Percentiles rank a stretch among this genome's conserved stretches.
Conservation (phyloP, 2,329 filamentous ascomycete genomes). For the Clonostachys chloroleuca region DNA sequence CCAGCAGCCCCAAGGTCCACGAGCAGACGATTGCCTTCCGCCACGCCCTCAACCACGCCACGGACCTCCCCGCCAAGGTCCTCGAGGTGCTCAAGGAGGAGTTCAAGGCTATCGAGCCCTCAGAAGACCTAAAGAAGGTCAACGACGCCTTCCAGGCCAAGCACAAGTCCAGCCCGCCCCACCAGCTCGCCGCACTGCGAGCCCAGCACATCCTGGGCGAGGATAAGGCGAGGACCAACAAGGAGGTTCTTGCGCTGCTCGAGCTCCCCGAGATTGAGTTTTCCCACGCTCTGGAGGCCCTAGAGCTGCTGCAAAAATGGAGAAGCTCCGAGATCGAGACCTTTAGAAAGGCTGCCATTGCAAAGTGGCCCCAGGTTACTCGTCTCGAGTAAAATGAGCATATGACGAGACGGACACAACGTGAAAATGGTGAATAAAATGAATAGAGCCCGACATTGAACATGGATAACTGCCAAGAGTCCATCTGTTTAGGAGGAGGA, state of each 20-base stretch:
- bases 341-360: constrained; percentile 42
- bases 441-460: background rate
- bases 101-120: constrained; percentile 57
- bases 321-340: constrained; percentile 39
- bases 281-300: constrained; percentile 46
- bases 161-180: constrained; percentile 56
- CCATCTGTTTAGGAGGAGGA: background rate
- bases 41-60: constrained; percentile 51
- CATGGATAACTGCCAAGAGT: background rate
- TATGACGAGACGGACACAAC: constrained; percentile 9
- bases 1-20: constrained; percentile 67
- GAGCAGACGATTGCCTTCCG: constrained; percentile 70
- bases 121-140: constrained; percentile 53
- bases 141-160: constrained; percentile 63
- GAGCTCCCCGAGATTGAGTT: constrained; percentile 44
- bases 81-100: constrained; percentile 65
- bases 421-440: background rate
- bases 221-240: constrained; percentile 51
- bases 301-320: constrained; percentile 41
- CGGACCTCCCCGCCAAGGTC: constrained; percentile 58
- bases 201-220: constrained; percentile 55
- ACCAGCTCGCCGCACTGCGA: constrained; percentile 61
- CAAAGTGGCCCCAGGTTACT: constrained; percentile 47
- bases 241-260: constrained; percentile 57
- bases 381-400: constrained; percentile 22